Evolutionary conservation across 306 rosid genomes (phyloP).

Genomic region (Glycine tomentella): DNA sequence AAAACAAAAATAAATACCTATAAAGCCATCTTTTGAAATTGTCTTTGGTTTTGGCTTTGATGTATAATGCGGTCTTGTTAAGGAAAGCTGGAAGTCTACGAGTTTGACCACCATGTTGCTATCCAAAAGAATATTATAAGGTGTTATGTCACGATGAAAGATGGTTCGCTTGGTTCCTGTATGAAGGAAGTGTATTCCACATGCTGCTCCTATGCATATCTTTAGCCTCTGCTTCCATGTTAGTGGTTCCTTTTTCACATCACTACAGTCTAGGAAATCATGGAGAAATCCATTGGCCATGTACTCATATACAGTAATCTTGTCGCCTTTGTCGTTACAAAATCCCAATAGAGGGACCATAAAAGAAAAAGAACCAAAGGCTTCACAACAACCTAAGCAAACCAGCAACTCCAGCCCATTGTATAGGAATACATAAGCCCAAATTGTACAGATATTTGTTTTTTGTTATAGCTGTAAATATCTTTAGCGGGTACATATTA

Average conservation of each 20-base stretch:
- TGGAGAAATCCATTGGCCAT: conserved; percentile 1
- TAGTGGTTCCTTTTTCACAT: background rate
- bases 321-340: conserved; percentile 37
- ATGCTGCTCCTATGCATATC: conserved; percentile 44
- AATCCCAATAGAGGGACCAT: conserved; percentile 27
- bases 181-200: conserved; percentile 52
- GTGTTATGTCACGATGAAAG: conserved; percentile 15
- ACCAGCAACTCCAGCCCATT: too few relatives aligned
- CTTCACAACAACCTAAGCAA: too few relatives aligned
- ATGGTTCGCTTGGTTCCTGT: conserved; percentile 29
- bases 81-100: conserved; percentile 7
- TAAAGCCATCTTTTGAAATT: background rate
- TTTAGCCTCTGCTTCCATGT: conserved; percentile 48
- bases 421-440: too few relatives aligned
- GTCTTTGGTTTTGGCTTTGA: conserved; percentile 16
- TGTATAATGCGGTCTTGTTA: background rate
- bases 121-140: conserved; percentile 35
- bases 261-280: background rate
- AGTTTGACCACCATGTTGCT: conserved; percentile 30
- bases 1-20: background rate
- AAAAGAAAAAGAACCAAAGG: too few relatives aligned
- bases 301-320: conserved; percentile 34
- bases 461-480: too few relatives aligned
- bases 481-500: too few relatives aligned
- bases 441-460: too few relatives aligned